phyloP scores from a whole-genome alignment of 176 grass and related monocot species.

The Hordeum vulgare region DNA sequence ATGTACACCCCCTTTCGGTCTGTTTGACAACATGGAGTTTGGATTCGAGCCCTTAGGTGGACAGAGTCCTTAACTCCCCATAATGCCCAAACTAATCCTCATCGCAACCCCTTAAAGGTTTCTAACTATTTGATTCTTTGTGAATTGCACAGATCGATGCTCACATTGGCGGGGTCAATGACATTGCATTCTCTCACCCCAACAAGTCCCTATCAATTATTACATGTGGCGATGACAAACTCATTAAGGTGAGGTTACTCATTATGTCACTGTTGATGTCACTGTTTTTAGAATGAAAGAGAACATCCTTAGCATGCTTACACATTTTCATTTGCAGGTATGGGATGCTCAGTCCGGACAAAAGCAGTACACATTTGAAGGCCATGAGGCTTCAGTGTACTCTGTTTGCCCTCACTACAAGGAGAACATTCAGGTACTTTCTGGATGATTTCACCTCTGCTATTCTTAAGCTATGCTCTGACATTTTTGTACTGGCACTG shows the following conservation, averaged over 20 bases:
- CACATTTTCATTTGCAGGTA: conserved; percentile 51
- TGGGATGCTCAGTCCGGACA: conserved; percentile 97
- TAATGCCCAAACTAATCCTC: not conserved
- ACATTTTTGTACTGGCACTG: not conserved
- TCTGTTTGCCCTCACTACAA: conserved; percentile 99
- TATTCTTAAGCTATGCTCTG: conserved; percentile 9
- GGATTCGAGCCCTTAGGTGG: not conserved
- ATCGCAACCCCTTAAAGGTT: not conserved
- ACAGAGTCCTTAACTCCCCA: not conserved
- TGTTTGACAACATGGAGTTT: not conserved
- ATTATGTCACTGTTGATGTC: not conserved
- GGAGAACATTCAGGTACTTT: conserved; percentile 90
- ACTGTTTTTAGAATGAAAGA: not conserved
- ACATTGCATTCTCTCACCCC: conserved; percentile 98
- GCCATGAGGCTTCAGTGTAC: conserved; percentile 93
- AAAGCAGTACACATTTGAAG: conserved; percentile 97
- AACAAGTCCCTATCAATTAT: conserved; percentile 96
- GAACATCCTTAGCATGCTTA: not conserved
- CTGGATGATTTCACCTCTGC: not conserved
- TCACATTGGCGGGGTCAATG: conserved; percentile 95
- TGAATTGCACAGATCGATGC: conserved; percentile 77
- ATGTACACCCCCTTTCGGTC: not conserved
- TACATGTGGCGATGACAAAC: conserved; percentile 98
- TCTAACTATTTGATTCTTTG: conserved; percentile 15
- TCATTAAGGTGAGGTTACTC: conserved; percentile 71